Conservation (phyloP, 2,329 filamentous ascomycete species). For the Talaromyces sp. region DNA sequence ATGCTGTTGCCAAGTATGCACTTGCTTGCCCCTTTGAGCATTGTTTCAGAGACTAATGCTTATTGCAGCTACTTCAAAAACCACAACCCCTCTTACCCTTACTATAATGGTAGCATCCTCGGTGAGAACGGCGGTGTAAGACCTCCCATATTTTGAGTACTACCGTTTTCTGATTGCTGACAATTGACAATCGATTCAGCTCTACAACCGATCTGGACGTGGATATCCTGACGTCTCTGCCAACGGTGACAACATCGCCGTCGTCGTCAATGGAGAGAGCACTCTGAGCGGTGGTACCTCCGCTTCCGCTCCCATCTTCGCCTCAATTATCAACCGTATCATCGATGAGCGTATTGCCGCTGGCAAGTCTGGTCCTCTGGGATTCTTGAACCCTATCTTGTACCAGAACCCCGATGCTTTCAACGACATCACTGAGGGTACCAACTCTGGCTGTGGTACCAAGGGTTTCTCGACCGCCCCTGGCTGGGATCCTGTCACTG, state of each 20-base stretch:
- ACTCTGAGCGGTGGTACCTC: slow-evolving; percentile 14
- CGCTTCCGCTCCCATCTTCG: slow-evolving; percentile 54
- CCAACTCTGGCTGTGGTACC: slow-evolving; percentile 1
- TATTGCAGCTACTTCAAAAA: slow-evolving; percentile 7
- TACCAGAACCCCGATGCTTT: slow-evolving; percentile 30
- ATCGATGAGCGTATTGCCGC: slow-evolving; percentile 55
- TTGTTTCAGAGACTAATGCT: neutral
- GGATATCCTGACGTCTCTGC: slow-evolving; percentile 59
- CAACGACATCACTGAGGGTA: slow-evolving; percentile 7
- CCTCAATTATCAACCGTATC: slow-evolving; percentile 55
- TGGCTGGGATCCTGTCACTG: slow-evolving; percentile 28
- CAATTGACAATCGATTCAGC: too few species aligned
- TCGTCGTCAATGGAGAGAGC: neutral
- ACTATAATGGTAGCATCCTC: slow-evolving; percentile 6
- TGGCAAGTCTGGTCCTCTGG: slow-evolving; percentile 44
- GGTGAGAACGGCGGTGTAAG: slow-evolving; percentile 19
- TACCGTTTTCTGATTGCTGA: too few species aligned
- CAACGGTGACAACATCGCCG: slow-evolving; percentile 25
- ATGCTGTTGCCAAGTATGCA: slow-evolving; percentile 33
- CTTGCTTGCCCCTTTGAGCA: neutral
- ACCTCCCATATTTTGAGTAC: too few species aligned
- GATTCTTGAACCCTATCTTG: slow-evolving; percentile 58
- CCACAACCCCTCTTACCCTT: slow-evolving; percentile 8
- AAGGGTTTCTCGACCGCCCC: slow-evolving; percentile 2
- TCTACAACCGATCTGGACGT: slow-evolving; percentile 48